phyloP scores from a whole-genome alignment of 78 protist species.

The Protostelium mycophagum region DNA sequence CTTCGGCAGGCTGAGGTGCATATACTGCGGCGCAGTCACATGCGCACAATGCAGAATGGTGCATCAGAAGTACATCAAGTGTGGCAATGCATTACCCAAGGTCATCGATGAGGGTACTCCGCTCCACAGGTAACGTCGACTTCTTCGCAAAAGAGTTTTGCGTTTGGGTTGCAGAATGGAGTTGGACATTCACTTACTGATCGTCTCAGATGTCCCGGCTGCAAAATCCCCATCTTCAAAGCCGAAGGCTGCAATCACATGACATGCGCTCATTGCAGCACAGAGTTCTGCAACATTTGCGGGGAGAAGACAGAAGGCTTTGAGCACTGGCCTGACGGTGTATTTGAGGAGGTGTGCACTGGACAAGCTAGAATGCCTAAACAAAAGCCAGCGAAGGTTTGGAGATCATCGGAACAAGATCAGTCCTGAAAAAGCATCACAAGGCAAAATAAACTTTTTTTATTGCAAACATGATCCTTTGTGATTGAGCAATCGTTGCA shows the following conservation, averaged over 20 bases:
- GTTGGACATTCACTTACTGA: not conserved
- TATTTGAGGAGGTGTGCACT: not conserved
- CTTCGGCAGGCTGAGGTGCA: not conserved
- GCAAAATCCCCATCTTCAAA: not conserved
- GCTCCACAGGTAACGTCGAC: no score
- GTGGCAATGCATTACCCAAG: not conserved
- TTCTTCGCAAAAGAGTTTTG: not conserved
- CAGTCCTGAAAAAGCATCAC: no score
- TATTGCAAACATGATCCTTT: no score
- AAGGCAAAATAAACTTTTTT: no score
- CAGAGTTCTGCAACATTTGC: not conserved
- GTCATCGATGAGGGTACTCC: not conserved
- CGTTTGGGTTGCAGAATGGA: not conserved
- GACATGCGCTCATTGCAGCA: not conserved
- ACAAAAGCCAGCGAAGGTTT: no score
- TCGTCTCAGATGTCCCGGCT: not conserved
- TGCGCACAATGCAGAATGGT: not conserved
- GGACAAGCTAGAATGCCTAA: no score
- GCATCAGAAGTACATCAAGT: no score
- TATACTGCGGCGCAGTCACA: not conserved
- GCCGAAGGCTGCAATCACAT: not conserved
- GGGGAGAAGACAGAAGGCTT: not conserved
- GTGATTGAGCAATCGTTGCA: no score
- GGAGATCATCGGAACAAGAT: no score
- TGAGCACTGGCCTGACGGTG: not conserved